Base-by-base conservation (phyloP, 2,329 filamentous ascomycete species). In the Fusarium falciforme region DNA sequence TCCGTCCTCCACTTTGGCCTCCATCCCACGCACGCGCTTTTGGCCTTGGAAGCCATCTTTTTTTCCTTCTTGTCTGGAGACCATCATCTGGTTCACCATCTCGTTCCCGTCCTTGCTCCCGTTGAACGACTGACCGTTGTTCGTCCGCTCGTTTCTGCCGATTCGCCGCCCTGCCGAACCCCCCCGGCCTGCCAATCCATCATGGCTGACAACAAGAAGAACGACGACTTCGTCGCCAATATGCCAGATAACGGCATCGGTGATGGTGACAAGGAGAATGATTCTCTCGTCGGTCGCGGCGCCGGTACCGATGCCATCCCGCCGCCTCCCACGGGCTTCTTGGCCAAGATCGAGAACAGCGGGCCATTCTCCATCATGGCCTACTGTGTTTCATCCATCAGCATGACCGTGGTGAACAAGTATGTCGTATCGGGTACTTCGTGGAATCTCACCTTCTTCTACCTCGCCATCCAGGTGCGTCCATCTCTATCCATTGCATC, bases 351-450 rank as follows among this genome's bases (percentile, higher is more conserved):
- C 72, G 89, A 92, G 80, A 94, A 95, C 84, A 96, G 91, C 83
- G 94, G 94, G 11, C 86, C 90, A 58, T 82, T 96, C 59, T 95
- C 96, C 25, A 93, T 99, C 77, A 82, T 98, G 74, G 90, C 94
- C 63, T 99, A 99, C 88, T 99, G 96, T 84, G 87, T 93, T 79
- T 94, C 96, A 63, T 98, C 95, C 20, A 99, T 99, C 81, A 90
- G 96, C 83, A 99, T 99, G 96, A 99, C 96, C 8, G 94, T 98
- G n/a, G 96, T 97, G 83, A 99, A 99, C 87, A 99, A 99, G 89
- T 99, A 97, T 83, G 95, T 98, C 73, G 91, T 99, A 47, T 98
- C 94, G 16, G 96, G 96, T 69, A 89, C 90, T 61, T 90, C 92
- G 76, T 99, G 97, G 90, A 99, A 98, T 85, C 85, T 99, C 78